Evolutionary conservation across 768 basidiomycete species (phyloP).

Genomic region (Suillus hirtellus): DNA sequence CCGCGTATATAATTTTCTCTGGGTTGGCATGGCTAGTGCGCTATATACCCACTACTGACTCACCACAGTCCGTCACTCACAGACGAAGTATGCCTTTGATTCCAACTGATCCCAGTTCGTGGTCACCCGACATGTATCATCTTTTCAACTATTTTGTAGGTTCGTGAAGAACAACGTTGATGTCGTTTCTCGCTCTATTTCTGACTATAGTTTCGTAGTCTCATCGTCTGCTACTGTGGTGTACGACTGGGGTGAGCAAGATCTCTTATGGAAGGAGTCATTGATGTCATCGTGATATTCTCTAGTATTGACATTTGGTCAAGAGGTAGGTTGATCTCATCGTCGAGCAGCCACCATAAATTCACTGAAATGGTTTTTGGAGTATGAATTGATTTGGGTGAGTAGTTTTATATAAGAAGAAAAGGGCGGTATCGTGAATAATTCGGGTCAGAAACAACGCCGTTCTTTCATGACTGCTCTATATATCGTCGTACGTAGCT

Average conservation of each 20-base stretch:
- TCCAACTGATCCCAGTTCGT: background rate
- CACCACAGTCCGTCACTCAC: background rate
- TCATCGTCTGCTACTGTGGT: background rate
- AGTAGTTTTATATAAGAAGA: background rate
- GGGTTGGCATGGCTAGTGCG: background rate
- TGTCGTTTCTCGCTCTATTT: background rate
- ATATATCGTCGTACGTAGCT: background rate
- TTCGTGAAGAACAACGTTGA: background rate
- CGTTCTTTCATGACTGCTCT: slow-evolving; percentile 1
- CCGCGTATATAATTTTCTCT: background rate
- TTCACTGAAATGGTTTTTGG: background rate
- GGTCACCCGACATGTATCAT: background rate
- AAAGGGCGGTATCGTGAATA: background rate
- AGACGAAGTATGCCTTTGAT: background rate
- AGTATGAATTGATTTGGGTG: background rate
- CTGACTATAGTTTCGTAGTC: background rate
- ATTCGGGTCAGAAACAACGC: background rate
- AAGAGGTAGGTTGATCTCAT: background rate
- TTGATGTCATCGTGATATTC: background rate
- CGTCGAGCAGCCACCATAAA: background rate
- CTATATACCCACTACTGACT: background rate
- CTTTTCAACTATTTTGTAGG: background rate
- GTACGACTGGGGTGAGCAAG: background rate
- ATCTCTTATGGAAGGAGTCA: background rate
- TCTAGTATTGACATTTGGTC: background rate